Evolutionary conservation across 768 basidiomycete genomes (phyloP).

Genomic region (Podaxis sp.): DNA sequence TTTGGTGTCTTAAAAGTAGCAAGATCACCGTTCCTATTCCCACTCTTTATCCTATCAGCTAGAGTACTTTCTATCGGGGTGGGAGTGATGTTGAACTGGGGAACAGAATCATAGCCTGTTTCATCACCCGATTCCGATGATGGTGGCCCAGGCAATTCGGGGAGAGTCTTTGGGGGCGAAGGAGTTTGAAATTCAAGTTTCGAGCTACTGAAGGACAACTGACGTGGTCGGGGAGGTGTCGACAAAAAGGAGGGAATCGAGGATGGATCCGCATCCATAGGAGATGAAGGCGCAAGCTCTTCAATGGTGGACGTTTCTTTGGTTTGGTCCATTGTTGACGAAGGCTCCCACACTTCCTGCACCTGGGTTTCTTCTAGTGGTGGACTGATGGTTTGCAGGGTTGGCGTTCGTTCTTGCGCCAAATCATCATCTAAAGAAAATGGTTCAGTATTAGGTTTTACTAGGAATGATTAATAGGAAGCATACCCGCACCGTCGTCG

Average conservation of each 20-base stretch:
- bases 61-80: neutral
- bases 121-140: conserved; percentile 32
- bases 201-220: conserved; percentile 32
- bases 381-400: conserved; percentile 14
- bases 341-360: neutral
- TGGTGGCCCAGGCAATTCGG: conserved; percentile 65
- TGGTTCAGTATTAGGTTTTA: neutral
- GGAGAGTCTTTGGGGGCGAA: conserved; percentile 56
- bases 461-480: neutral
- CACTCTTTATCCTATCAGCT: neutral
- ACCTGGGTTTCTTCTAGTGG: neutral
- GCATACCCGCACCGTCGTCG: neutral
- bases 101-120: conserved; percentile 11
- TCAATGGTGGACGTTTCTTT: neutral
- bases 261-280: neutral
- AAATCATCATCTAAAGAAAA: neutral
- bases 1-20: conserved; percentile 39
- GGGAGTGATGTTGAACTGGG: conserved; percentile 1
- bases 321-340: neutral
- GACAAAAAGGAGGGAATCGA: conserved; percentile 4
- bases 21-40: conserved; percentile 12
- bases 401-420: conserved; percentile 21
- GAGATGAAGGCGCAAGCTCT: neutral
- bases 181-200: conserved; percentile 55
- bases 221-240: conserved; percentile 14